Percentiles rank a stretch among this genome's conserved stretches.
Evolutionary conservation across 176 grass and related monocot species (phyloP).

Genomic region (Aegilops longissima): DNA sequence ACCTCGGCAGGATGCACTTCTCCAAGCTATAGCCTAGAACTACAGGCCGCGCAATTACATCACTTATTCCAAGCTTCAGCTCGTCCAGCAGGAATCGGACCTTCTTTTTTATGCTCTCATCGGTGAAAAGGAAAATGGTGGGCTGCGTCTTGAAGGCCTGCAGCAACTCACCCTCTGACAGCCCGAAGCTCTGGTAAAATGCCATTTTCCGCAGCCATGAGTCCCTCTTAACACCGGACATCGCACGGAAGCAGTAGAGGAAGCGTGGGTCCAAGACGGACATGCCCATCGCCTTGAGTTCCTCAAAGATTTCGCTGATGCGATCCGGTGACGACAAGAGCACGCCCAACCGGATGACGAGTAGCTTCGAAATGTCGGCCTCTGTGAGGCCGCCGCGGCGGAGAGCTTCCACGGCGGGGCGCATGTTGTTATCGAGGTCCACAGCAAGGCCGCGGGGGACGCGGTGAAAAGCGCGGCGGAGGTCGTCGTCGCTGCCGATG

Average conservation of each 20-base stretch:
- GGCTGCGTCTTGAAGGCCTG: conserved; percentile 40
- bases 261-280: not conserved
- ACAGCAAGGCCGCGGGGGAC: not conserved
- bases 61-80: conserved; percentile 23
- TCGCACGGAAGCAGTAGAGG: not conserved
- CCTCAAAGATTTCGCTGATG: conserved; percentile 22
- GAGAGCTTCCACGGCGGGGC: conserved; percentile 34
- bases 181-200: conserved; percentile 44
- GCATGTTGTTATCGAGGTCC: conserved; percentile 5
- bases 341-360: conserved; percentile 12
- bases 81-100: conserved; percentile 29
- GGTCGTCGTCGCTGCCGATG: conserved; percentile 2
- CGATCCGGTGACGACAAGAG: conserved; percentile 9
- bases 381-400: conserved; percentile 8
- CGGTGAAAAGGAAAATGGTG: not conserved
- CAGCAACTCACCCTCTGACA: conserved; percentile 25
- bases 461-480: not conserved
- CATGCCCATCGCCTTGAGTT: conserved; percentile 24
- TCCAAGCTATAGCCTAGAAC: conserved; percentile 33
- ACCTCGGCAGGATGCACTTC: conserved; percentile 50
- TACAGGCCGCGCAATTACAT: conserved; percentile 24
- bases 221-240: not conserved
- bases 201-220: conserved; percentile 40
- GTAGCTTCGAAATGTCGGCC: conserved; percentile 17
- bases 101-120: conserved; percentile 33